These are phyloP conservation scores for Glaciozyma martinii DNA, from an alignment of 768 basidiomycete species.

Conservation along the genomic window DNA sequence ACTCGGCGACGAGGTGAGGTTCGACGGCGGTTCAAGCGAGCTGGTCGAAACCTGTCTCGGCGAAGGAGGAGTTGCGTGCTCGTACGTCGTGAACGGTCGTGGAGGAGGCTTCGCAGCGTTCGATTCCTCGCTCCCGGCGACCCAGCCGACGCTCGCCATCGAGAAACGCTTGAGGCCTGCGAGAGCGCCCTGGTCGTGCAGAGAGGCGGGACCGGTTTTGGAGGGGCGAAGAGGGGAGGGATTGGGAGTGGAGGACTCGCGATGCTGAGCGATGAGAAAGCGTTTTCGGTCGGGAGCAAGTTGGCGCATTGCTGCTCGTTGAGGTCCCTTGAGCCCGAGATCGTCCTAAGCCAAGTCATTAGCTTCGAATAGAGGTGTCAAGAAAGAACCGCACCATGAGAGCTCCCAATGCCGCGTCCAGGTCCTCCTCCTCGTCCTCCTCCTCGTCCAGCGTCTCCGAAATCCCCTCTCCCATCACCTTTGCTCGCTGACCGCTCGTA, in stretches of 20 bases:
- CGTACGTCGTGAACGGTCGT: conserved; percentile 19
- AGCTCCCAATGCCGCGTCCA: conserved; percentile 50
- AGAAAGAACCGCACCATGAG: conserved; percentile 52
- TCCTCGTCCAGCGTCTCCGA: conserved; percentile 40
- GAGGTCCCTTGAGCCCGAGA: conserved; percentile 62
- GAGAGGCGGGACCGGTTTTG: conserved; percentile 11
- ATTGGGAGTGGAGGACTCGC: conserved; percentile 38
- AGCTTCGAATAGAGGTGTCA: neutral
- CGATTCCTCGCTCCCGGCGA: neutral
- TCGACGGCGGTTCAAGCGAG: neutral
- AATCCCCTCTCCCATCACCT: conserved; percentile 33
- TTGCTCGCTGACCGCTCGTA: neutral
- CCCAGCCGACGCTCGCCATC: conserved; percentile 9
- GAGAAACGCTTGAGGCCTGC: conserved; percentile 31
- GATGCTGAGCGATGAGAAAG: conserved; percentile 50
- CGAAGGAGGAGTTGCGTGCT: neutral
- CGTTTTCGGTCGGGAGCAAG: conserved; percentile 57
- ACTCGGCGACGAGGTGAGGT: neutral
- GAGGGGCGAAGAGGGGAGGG: conserved; percentile 34
- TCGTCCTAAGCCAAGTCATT: conserved; percentile 49
- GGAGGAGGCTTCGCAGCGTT: conserved; percentile 1
- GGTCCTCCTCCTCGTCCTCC: conserved; percentile 35
- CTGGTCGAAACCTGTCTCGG: neutral
- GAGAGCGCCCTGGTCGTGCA: neutral
- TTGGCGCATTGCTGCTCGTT: conserved; percentile 55